These are phyloP conservation scores for Penicillium janthinellum DNA, from an alignment of 2,329 filamentous ascomycete genomes.

Conservation along the genomic window DNA sequence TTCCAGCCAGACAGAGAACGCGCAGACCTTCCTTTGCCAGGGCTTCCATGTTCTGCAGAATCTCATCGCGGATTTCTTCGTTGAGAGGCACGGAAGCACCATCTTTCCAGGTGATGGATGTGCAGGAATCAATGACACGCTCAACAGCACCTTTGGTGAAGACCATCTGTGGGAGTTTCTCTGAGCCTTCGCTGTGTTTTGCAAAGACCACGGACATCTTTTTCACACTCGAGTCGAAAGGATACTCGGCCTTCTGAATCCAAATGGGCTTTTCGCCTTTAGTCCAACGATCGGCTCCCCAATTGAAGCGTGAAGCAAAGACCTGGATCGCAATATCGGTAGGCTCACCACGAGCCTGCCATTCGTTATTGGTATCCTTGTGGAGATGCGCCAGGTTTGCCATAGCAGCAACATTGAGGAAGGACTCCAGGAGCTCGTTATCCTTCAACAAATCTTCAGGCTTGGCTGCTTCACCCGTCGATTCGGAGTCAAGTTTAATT, in stretches of 20 bases:
- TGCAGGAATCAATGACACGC: constrained; percentile 66
- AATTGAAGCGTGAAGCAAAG: constrained; percentile 68
- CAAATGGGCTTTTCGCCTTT: constrained; percentile 55
- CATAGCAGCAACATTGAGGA: constrained; percentile 64
- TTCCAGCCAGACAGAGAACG: constrained; percentile 66
- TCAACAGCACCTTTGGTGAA: constrained; percentile 63
- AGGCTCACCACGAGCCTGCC: constrained; percentile 67
- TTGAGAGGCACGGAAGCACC: constrained; percentile 49
- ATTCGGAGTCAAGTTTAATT: constrained; percentile 32
- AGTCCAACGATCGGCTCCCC: constrained; percentile 58
- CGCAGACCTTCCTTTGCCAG: constrained; percentile 68
- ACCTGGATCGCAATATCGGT: constrained; percentile 77
- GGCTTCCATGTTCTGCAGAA: constrained; percentile 69
- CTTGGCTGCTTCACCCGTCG: constrained; percentile 26
- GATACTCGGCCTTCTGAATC: constrained; percentile 67
- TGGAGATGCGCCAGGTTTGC: constrained; percentile 68
- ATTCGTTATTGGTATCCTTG: constrained; percentile 55
- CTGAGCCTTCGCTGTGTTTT: constrained; percentile 20
- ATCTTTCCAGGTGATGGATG: constrained; percentile 50
- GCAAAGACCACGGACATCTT: constrained; percentile 73
- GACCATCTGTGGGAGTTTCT: constrained; percentile 35
- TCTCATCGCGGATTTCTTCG: constrained; percentile 56
- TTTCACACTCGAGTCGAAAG: constrained; percentile 74
- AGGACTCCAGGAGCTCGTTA: constrained; percentile 56
- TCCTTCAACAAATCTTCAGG: constrained; percentile 44